A percentile compares a stretch with the other conserved stretches of the same genome.
Evolutionary conservation across 257 asterid species (phyloP).

Genomic region (Primulina huaijiensis): DNA sequence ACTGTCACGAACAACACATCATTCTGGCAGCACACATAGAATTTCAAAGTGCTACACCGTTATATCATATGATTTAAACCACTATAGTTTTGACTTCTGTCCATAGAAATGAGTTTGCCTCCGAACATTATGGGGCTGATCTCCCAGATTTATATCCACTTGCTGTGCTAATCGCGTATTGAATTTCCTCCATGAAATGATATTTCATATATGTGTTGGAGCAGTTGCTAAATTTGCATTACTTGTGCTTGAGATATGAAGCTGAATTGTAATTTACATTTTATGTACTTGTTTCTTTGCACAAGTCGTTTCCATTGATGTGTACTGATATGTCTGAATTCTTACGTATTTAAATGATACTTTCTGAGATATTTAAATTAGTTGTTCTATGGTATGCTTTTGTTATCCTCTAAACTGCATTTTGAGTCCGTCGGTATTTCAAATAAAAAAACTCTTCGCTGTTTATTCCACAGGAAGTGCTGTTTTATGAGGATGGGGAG

Average conservation of each 20-base stretch:
- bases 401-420: neutral
- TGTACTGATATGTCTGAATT: neutral
- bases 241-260: neutral
- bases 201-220: neutral
- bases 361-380: neutral
- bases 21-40: neutral
- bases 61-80: neutral
- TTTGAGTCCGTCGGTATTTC: constrained; percentile 1
- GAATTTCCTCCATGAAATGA: neutral
- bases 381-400: neutral
- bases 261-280: neutral
- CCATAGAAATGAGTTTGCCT: neutral
- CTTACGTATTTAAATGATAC: neutral
- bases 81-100: neutral
- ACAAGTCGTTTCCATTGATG: neutral
- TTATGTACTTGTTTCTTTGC: neutral
- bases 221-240: neutral
- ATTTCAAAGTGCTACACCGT: too few species aligned
- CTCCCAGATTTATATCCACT: too few species aligned
- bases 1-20: neutral
- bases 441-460: neutral
- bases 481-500: constrained; percentile 93
- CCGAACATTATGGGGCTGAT: neutral
- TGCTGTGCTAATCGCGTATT: neutral
- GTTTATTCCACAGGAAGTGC: constrained; percentile 62